Conservation (phyloP, 2,329 filamentous ascomycete genomes). For the Annulohypoxylon truncatum region DNA sequence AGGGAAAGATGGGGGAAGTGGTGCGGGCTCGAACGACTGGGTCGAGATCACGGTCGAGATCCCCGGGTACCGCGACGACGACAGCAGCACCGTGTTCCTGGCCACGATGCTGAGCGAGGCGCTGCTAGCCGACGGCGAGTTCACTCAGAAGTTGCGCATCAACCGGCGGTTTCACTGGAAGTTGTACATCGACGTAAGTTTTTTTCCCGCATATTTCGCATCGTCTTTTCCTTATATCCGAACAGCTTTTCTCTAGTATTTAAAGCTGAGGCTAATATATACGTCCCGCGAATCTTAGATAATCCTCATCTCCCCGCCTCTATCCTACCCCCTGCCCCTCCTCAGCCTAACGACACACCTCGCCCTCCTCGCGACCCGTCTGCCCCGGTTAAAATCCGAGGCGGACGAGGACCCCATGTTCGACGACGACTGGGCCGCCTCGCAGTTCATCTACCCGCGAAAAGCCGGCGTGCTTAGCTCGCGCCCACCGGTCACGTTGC, state of each 20-base stretch:
- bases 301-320: conserved; percentile 88
- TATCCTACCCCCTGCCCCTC: conserved; percentile 92
- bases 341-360: conserved; percentile 94
- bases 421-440: conserved; percentile 95
- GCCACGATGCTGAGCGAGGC: conserved; percentile 90
- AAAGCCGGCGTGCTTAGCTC: conserved; percentile 46
- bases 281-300: conserved; percentile 66
- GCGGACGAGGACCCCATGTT: conserved; percentile 96
- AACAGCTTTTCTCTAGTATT: conserved; percentile 5
- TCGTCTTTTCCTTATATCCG: no score
- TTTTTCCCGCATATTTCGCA: conserved; percentile 37
- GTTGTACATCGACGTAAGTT: conserved; percentile 87
- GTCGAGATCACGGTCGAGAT: conserved; percentile 93
- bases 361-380: conserved; percentile 85
- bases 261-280: conserved; percentile 1
- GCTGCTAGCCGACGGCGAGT: conserved; percentile 76
- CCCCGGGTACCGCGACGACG: conserved; percentile 89
- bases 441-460: conserved; percentile 79
- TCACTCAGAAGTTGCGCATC: conserved; percentile 81
- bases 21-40: conserved; percentile 73
- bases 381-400: conserved; percentile 88
- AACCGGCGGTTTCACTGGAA: conserved; percentile 96
- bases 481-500: conserved; percentile 86
- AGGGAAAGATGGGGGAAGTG: conserved; percentile 25
- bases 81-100: conserved; percentile 87